These are phyloP conservation scores for Botryosphaeria agaves DNA, from an alignment of 2,329 filamentous ascomycete genomes.

Conservation along the genomic window DNA sequence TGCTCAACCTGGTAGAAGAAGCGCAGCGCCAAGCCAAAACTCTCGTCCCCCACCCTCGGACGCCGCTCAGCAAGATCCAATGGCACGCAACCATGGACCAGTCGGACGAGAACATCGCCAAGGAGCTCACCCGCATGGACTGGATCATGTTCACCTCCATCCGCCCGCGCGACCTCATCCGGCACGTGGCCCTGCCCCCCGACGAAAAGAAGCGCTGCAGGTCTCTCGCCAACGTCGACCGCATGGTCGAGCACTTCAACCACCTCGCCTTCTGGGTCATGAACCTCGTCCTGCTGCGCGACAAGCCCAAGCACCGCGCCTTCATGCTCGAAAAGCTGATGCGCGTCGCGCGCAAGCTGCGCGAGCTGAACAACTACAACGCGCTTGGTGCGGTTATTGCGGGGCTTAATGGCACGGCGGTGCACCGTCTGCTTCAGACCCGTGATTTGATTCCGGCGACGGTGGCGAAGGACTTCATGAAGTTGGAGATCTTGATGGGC, in stretches of 20 bases:
- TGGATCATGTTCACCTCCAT: constrained; percentile 98
- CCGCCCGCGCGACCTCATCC: constrained; percentile 77
- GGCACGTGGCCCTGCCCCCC: constrained; percentile 64
- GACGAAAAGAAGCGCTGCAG: constrained; percentile 58
- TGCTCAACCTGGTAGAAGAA: constrained; percentile 52
- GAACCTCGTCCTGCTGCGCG: constrained; percentile 52
- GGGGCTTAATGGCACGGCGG: constrained; percentile 73
- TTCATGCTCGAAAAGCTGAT: constrained; percentile 92
- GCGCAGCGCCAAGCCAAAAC: constrained; percentile 63
- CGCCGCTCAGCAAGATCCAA: constrained; percentile 64
- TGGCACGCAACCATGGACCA: constrained; percentile 86
- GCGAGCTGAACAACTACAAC: constrained; percentile 93
- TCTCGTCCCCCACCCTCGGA: constrained; percentile 50
- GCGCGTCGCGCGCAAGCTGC: constrained; percentile 66
- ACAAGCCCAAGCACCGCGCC: constrained; percentile 90
- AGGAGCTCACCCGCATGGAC: constrained; percentile 87
- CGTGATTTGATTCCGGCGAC: constrained; percentile 54
- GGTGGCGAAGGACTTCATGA: constrained; percentile 69
- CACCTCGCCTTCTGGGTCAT: constrained; percentile 38
- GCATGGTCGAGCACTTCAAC: constrained; percentile 75
- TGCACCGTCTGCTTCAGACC: constrained; percentile 70
- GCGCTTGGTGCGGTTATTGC: constrained; percentile 85
- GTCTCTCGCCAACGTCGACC: constrained; percentile 71
- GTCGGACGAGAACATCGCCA: constrained; percentile 68
- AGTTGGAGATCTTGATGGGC: constrained; percentile 81